Evolutionary conservation across 768 basidiomycete species (phyloP), one percentile per base, ranked within the genome.

Genomic region (Tulasnella sp.): DNA sequence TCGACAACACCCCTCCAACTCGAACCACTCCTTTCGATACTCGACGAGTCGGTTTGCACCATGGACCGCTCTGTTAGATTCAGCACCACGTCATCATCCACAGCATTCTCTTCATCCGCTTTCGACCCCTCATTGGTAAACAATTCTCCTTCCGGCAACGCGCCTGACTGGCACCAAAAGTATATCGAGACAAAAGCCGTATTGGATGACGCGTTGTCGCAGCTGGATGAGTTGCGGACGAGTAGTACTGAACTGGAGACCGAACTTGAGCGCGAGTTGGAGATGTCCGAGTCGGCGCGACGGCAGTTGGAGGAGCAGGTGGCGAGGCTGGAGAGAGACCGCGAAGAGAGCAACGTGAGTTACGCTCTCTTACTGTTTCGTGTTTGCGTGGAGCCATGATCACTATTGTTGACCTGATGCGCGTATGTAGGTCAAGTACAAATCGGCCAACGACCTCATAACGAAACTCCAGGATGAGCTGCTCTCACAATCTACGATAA

Each of bases 181-280:
- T 62, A 58, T 49, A 35, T 48, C 11, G 55, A 60, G 12, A 61
- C 63, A 27, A 52, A 63, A 39, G 37, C 50, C 7, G 53, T 64
- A 39, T 62, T 67, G 35, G 46, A 57, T 2, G 62, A 64, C 19
- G 59, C 65, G 4, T 51, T 60, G 21, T 31, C 57, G 4, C 65
- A 66, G 46, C 59, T 68, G 27, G 39, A 51, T 55, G 62, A 68
- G 59, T 65, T 65, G 53, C 61, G 64, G 58, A 58, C 64, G 53
- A 59, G 66, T 62, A 50, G 63, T 63, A 61, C 63, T 36, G 66
- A 68, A 35, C 60, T 68, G 2, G 66, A 68, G 55, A 65, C 67
- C 15, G 72, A 73, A 64, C 61, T 73, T 36, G 73, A 74, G 65
- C 59, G 58, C 34, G 73, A 74, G 50, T 58, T 74, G 60, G 69